A percentile compares a stretch with the other conserved stretches of the same genome.
phyloP scores from a whole-genome alignment of 192 early-diverging fungal genomes.

The Podila clonocystis region DNA sequence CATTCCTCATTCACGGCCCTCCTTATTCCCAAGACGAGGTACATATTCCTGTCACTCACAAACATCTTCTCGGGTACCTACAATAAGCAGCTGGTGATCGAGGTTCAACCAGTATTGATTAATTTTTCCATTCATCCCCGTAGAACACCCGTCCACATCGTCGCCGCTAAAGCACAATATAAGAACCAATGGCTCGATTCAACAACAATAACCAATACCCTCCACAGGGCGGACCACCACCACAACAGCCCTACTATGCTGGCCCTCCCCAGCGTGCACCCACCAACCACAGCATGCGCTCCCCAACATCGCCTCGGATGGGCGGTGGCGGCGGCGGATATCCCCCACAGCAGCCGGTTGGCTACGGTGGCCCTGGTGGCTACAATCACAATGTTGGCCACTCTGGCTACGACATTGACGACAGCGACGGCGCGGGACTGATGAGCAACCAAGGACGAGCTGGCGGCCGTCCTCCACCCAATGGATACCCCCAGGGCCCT shows the following conservation, averaged over 20 bases:
- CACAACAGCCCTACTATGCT: conserved; percentile 41
- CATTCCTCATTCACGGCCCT: no score
- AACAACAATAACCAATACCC: conserved; percentile 44
- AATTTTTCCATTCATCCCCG: not conserved
- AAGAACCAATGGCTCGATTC: conserved; percentile 23
- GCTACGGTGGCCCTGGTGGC: conserved; percentile 26
- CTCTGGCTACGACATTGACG: conserved; percentile 38
- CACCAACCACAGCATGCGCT: conserved; percentile 18
- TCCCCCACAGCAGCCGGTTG: conserved; percentile 33
- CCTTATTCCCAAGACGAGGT: no score
- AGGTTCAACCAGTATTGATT: not conserved
- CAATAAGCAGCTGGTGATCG: no score
- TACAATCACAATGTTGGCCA: conserved; percentile 31
- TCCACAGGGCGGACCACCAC: conserved; percentile 21
- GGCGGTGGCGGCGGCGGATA: conserved; percentile 9
- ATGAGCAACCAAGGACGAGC: conserved; percentile 42
- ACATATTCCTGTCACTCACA: no score
- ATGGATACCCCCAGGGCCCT: conserved; percentile 9
- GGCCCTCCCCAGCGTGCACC: conserved; percentile 26
- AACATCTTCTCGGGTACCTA: no score
- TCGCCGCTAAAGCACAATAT: not conserved
- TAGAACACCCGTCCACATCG: no score
- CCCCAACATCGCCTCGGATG: conserved; percentile 27
- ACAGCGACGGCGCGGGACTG: conserved; percentile 32
- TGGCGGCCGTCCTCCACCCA: conserved; percentile 28